These are phyloP conservation scores for Pythium aquatile DNA, from an alignment of 352 stramenopile genomes.

Conservation along the genomic window DNA sequence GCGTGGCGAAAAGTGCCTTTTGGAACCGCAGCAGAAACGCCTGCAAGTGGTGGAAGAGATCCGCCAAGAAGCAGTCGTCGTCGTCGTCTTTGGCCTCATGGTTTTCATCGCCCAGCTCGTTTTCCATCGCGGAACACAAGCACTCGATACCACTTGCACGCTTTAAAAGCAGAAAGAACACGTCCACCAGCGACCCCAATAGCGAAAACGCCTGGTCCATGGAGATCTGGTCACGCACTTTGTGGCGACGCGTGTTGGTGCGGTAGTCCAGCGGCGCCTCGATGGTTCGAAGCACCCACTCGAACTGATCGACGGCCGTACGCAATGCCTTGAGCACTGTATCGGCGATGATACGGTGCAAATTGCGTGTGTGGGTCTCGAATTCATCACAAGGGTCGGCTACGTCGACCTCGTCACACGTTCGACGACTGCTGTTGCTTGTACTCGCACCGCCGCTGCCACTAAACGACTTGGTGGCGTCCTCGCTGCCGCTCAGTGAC, in stretches of 20 bases:
- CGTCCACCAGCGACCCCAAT: constrained; percentile 45
- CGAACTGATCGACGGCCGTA: constrained; percentile 54
- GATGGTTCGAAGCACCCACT: constrained; percentile 46
- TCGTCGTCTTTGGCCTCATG: constrained; percentile 26
- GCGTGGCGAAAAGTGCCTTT: constrained; percentile 48
- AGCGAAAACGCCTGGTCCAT: constrained; percentile 49
- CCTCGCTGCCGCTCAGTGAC: constrained; percentile 21
- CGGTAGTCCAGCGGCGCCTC: constrained; percentile 36
- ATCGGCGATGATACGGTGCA: constrained; percentile 42
- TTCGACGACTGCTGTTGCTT: not conserved
- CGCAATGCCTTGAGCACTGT: constrained; percentile 41
- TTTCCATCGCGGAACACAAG: constrained; percentile 30
- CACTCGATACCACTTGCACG: constrained; percentile 46
- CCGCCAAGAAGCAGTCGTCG: constrained; percentile 39
- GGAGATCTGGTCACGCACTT: constrained; percentile 14
- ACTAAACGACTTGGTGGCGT: constrained; percentile 11
- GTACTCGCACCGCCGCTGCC: not conserved
- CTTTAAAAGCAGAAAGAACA: constrained; percentile 60
- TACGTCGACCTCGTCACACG: not conserved
- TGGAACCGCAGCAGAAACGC: constrained; percentile 52
- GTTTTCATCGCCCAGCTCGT: constrained; percentile 18
- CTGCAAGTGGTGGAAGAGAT: constrained; percentile 53
- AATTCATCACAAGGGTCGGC: constrained; percentile 16
- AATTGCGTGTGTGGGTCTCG: constrained; percentile 32
- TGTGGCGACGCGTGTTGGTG: constrained; percentile 4